Conservation (phyloP, 2,329 filamentous ascomycete species). For the Penicillium sclerotigenum region DNA sequence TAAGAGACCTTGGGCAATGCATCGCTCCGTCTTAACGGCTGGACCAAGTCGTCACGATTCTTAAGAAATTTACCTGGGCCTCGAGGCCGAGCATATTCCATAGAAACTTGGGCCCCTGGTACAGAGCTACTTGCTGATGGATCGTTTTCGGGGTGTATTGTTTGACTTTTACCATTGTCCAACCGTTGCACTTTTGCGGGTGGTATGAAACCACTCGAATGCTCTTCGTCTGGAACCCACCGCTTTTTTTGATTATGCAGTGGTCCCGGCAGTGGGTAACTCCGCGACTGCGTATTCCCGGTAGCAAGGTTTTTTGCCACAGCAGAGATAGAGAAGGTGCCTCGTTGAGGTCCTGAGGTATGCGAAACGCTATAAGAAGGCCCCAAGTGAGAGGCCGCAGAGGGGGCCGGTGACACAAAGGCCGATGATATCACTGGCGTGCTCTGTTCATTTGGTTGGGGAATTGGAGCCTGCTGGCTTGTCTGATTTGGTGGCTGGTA, state of each 20-base stretch:
- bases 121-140: constrained; percentile 2
- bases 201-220: not conserved
- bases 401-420: not conserved
- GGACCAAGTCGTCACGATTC: constrained; percentile 40
- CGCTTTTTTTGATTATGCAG: not conserved
- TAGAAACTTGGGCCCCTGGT: constrained; percentile 6
- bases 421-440: not conserved
- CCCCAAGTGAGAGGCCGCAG: not conserved
- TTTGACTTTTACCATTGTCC: not conserved
- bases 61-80: constrained; percentile 22
- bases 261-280: not conserved
- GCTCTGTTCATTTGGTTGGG: not conserved
- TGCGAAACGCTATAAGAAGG: not conserved
- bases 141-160: not conserved
- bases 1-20: constrained; percentile 51
- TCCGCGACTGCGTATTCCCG: not conserved
- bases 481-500: not conserved
- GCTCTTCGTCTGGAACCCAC: not conserved
- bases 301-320: not conserved
- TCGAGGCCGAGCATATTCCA: not conserved
- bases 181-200: not conserved
- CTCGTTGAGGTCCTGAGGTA: not conserved
- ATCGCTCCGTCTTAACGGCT: constrained; percentile 42
- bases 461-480: not conserved
- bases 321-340: not conserved